Evolutionary conservation across 1,284 basidiomycete species (phyloP).

Genomic region (Leccinum fallax): DNA sequence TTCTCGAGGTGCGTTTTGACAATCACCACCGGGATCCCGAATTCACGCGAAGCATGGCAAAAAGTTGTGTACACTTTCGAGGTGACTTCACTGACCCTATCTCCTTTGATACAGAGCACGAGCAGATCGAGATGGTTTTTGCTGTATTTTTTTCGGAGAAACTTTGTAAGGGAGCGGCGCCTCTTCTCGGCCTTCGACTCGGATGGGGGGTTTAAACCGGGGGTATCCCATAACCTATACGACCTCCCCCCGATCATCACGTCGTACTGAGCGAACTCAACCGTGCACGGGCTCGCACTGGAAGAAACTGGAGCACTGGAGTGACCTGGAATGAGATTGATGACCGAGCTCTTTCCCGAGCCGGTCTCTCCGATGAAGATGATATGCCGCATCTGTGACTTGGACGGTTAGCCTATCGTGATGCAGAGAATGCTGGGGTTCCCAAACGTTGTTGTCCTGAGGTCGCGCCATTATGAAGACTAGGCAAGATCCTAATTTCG

Average conservation of each 20-base stretch:
- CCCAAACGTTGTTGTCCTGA: slow-evolving; percentile 13
- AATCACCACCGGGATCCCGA: slow-evolving; percentile 27
- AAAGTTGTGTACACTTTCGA: slow-evolving; percentile 18
- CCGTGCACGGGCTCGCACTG: slow-evolving; percentile 24
- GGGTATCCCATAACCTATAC: slow-evolving; percentile 33
- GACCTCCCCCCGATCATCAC: slow-evolving; percentile 11
- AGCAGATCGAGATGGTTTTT: slow-evolving; percentile 21
- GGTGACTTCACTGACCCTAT: slow-evolving; percentile 14
- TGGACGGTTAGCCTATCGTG: slow-evolving; percentile 4
- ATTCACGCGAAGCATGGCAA: slow-evolving; percentile 17
- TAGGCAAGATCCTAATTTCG: neutral
- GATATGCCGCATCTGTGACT: slow-evolving; percentile 22
- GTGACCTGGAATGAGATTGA: slow-evolving; percentile 26
- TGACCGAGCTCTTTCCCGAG: slow-evolving; percentile 30
- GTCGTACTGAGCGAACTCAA: slow-evolving; percentile 14
- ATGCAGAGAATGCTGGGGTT: neutral
- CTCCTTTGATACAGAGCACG: slow-evolving; percentile 23
- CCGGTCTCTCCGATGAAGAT: slow-evolving; percentile 34
- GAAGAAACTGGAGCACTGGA: slow-evolving; percentile 11
- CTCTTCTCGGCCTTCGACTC: neutral
- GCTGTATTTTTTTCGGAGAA: slow-evolving; percentile 17
- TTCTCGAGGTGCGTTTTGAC: slow-evolving; percentile 31
- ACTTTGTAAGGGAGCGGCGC: slow-evolving; percentile 8
- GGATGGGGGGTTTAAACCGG: slow-evolving; percentile 25
- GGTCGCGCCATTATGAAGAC: neutral